These are phyloP conservation scores for Hypoxylon rickii DNA, from an alignment of 495 filamentous ascomycete species.

Conservation along the genomic window DNA sequence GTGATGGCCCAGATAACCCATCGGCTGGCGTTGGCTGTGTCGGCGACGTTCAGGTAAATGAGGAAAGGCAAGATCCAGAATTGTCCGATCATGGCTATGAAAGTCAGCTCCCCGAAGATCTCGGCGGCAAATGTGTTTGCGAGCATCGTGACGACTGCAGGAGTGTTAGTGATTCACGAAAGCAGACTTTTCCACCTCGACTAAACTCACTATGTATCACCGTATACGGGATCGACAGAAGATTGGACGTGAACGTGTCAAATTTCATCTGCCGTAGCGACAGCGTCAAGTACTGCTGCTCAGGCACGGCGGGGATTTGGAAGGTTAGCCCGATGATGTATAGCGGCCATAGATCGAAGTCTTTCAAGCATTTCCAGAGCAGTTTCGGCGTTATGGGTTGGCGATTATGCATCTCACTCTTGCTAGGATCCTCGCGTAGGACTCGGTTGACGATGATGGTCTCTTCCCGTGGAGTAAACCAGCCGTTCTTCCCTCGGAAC, in stretches of 20 bases:
- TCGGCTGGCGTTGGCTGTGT: slow-evolving; percentile 46
- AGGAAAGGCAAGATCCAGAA: slow-evolving; percentile 60
- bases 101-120: slow-evolving; percentile 50
- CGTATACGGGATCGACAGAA: slow-evolving; percentile 43
- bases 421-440: slow-evolving; percentile 71
- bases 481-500: slow-evolving; percentile 66
- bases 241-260: slow-evolving; percentile 68
- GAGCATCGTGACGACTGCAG: slow-evolving; percentile 48
- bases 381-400: slow-evolving; percentile 64
- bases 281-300: slow-evolving; percentile 67
- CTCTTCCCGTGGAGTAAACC: slow-evolving; percentile 69
- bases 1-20: slow-evolving; percentile 61
- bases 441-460: slow-evolving; percentile 74
- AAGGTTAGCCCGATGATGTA: slow-evolving; percentile 68
- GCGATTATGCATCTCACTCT: slow-evolving; percentile 64
- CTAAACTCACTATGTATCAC: slow-evolving; percentile 39
- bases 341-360: slow-evolving; percentile 78
- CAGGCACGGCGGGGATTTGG: slow-evolving; percentile 61
- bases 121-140: slow-evolving; percentile 53
- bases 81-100: slow-evolving; percentile 49
- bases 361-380: slow-evolving; percentile 64
- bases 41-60: slow-evolving; percentile 53
- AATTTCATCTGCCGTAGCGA: slow-evolving; percentile 65
- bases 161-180: slow-evolving; percentile 2
- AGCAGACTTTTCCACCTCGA: too few species aligned